Evolutionary conservation across 129 eudicot species (phyloP).

Genomic region (Silybum marianum): DNA sequence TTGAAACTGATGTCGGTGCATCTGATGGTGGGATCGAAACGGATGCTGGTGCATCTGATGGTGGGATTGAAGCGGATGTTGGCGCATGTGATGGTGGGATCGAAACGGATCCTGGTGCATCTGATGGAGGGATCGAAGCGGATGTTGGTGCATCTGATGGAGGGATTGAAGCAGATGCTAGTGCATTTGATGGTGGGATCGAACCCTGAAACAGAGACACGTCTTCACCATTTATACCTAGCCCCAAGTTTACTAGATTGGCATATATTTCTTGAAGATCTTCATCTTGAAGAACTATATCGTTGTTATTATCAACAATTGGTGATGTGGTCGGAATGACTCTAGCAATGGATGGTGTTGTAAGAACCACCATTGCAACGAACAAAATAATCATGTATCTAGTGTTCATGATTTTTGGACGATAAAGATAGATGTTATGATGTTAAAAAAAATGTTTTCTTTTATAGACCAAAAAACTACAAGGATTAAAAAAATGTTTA

Average conservation of each 20-base stretch:
- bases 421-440: background rate
- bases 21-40: too few relatives aligned
- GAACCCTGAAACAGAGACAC: background rate
- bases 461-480: slow-evolving; percentile 18
- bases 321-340: slow-evolving; percentile 2
- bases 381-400: slow-evolving; percentile 14
- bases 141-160: too few relatives aligned
- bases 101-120: too few relatives aligned
- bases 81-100: too few relatives aligned
- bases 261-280: background rate
- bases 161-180: background rate
- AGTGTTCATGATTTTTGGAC: slow-evolving; percentile 17
- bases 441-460: background rate
- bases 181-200: slow-evolving; percentile 17
- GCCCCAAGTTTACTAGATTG: background rate
- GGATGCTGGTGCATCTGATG: too few relatives aligned
- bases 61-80: too few relatives aligned
- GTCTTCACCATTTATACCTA: background rate
- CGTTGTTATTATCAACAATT: background rate
- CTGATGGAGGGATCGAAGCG: background rate
- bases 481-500: background rate
- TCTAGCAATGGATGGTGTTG: slow-evolving; percentile 26
- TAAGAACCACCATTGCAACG: slow-evolving; percentile 28
- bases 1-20: too few relatives aligned
- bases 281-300: background rate